phyloP scores from a whole-genome alignment of 495 filamentous ascomycete genomes.

The Neurospora terricola region DNA sequence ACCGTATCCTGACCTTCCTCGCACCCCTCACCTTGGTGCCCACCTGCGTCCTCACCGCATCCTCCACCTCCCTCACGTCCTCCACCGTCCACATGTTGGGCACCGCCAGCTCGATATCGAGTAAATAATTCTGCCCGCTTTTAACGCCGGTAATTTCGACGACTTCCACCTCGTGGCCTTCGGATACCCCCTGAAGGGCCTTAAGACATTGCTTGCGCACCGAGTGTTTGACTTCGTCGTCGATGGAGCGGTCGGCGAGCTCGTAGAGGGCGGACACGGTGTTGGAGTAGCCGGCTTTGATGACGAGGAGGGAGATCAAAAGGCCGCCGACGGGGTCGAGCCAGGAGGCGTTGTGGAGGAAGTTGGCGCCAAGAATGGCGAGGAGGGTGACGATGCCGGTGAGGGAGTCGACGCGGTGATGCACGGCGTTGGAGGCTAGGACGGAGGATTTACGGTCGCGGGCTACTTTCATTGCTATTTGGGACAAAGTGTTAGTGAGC shows the following conservation, averaged over 20 bases:
- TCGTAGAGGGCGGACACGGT: slow-evolving; percentile 73
- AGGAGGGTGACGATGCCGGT: slow-evolving; percentile 86
- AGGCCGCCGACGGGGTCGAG: slow-evolving; percentile 92
- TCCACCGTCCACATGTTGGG: slow-evolving; percentile 62
- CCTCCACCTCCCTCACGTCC: slow-evolving; percentile 58
- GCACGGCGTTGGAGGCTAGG: slow-evolving; percentile 90
- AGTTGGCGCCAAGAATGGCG: slow-evolving; percentile 81
- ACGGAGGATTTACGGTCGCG: slow-evolving; percentile 88
- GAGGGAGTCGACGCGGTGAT: slow-evolving; percentile 91
- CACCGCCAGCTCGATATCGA: slow-evolving; percentile 77
- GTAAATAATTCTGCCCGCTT: slow-evolving; percentile 86
- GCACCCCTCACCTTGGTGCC: slow-evolving; percentile 72
- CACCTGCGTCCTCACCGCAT: slow-evolving; percentile 55
- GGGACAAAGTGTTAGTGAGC: slow-evolving; percentile 3
- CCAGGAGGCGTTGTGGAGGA: slow-evolving; percentile 75
- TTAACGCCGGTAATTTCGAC: slow-evolving; percentile 79
- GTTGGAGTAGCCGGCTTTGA: slow-evolving; percentile 82
- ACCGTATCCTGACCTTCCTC: slow-evolving; percentile 68
- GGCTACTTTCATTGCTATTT: slow-evolving; percentile 88
- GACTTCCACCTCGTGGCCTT: slow-evolving; percentile 44
- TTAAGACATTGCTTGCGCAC: slow-evolving; percentile 55
- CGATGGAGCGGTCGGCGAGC: slow-evolving; percentile 79
- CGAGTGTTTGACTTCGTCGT: slow-evolving; percentile 64
- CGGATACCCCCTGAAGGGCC: slow-evolving; percentile 39
- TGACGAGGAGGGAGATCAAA: slow-evolving; percentile 82